Base-by-base conservation (phyloP, 805 yeast genomes). In the Hanseniaspora clermontiae region DNA sequence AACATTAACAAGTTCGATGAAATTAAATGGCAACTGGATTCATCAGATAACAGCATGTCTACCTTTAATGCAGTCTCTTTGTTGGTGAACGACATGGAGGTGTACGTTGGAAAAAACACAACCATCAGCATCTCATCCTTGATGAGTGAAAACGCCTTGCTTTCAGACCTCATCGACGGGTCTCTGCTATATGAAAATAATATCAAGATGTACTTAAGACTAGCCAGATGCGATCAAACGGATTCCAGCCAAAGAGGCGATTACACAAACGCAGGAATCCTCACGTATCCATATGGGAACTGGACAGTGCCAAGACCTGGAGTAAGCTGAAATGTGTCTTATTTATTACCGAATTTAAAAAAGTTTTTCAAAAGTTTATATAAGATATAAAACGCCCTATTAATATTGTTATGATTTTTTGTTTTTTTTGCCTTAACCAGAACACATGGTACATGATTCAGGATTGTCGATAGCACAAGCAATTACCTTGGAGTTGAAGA, bases 381-480 rank as follows among this genome's bases (percentile, higher is more conserved):
- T 42, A 42, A 24, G n/a, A 10, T 42, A 42, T 46, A 46, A 17
- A 32, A 46, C 29, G 29, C n/a, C 36, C 39, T 46, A 31, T 31
- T 46, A 12, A 34, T 46, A 31, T 34, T 46, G 17, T 32, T 32
- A 27, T 43, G 11, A 3, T 38, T 15, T 17, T n/a, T 11, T 40
- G 32, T 50, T 19, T 2, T 40, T 42, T 40, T 50, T 40, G 2
- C 36, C 34, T 71, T 74, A 93, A 75, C 97, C 97, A 59, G 97
- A 91, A 77, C 98, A 93, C 97, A 93, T 93, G 68, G 91, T 91
- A 74, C 98, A 91, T 51, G 97, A 81, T 74, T 87, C 97, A 59
- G 97, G 97, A 75, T 93, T 91, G 70, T 86, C 83, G 70, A 93
- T 89, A 57, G 97, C 95, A 77, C 98, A 91, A 38, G 96, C 96